Evolutionary conservation across 495 filamentous ascomycete genomes (phyloP).

Genomic region (Talaromyces borbonicus): DNA sequence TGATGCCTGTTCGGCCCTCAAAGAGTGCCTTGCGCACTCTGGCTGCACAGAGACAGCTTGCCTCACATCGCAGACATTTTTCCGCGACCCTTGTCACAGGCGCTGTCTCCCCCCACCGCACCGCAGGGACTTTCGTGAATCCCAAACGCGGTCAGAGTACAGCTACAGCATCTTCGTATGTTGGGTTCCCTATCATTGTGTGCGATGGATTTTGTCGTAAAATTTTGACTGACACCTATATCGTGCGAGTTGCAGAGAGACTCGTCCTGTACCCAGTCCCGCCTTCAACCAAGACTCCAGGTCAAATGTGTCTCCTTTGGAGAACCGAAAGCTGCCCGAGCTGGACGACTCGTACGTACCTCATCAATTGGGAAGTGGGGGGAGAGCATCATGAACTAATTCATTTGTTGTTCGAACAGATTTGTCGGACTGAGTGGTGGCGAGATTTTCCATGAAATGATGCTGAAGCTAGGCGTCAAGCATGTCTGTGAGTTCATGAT

Average conservation of each 20-base stretch:
- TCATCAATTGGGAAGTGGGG: not conserved
- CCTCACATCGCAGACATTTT: conserved; percentile 31
- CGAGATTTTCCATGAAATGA: conserved; percentile 99
- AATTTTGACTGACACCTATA: not conserved
- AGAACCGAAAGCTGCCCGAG: conserved; percentile 47
- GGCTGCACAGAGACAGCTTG: conserved; percentile 31
- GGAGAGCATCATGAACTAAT: too few species aligned
- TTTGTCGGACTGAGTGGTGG: conserved; percentile 95
- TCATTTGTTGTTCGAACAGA: conserved; percentile 29
- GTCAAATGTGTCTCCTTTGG: conserved; percentile 62
- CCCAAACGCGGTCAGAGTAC: conserved; percentile 41
- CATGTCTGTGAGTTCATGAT: conserved; percentile 85
- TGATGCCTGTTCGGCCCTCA: conserved; percentile 42
- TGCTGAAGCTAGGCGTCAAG: conserved; percentile 84
- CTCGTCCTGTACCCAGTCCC: conserved; percentile 54
- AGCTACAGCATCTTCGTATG: conserved; percentile 36
- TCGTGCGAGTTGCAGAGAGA: conserved; percentile 17
- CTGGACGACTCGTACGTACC: conserved; percentile 60
- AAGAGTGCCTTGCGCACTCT: conserved; percentile 37
- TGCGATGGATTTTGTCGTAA: not conserved
- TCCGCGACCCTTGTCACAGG: conserved; percentile 31
- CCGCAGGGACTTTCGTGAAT: conserved; percentile 21
- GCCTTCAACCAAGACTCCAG: conserved; percentile 58
- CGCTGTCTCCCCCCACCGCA: conserved; percentile 37
- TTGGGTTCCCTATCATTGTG: conserved; percentile 2